These are phyloP conservation scores for Diversispora epigaea DNA, from an alignment of 192 early-diverging fungal genomes.

Conservation along the genomic window DNA sequence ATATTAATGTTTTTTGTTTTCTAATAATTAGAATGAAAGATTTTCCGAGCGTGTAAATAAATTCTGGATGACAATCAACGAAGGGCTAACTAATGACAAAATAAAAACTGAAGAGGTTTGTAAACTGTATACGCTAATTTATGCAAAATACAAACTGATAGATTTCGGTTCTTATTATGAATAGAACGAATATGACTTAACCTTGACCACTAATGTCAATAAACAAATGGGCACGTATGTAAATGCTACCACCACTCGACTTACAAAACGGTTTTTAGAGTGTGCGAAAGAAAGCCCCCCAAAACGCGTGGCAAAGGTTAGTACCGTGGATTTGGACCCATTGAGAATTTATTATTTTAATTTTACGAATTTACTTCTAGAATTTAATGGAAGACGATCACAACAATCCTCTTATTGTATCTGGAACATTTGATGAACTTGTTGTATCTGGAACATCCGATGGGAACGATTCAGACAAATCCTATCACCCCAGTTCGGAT, in stretches of 20 bases:
- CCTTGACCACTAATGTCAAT: neutral
- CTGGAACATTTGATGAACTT: no score
- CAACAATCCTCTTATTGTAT: no score
- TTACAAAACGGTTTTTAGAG: no score
- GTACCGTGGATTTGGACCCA: no score
- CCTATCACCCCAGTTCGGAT: no score
- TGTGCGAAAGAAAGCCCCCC: no score
- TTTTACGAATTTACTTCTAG: no score
- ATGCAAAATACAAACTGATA: neutral
- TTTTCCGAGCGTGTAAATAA: constrained; percentile 12
- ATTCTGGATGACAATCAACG: neutral
- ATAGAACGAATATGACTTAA: constrained; percentile 10
- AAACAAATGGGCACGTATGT: neutral
- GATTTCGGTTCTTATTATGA: constrained; percentile 13
- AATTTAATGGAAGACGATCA: no score
- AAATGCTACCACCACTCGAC: neutral
- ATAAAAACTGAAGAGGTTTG: constrained; percentile 10
- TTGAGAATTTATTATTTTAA: no score
- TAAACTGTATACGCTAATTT: neutral
- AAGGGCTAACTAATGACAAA: neutral
- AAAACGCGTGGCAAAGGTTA: no score
- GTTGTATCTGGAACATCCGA: no score
- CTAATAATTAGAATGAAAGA: constrained; percentile 6
- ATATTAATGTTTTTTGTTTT: neutral
- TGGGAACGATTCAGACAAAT: no score